These are phyloP conservation scores for Aspergillus panamensis DNA, from an alignment of 495 filamentous ascomycete species.

Conservation along the genomic window DNA sequence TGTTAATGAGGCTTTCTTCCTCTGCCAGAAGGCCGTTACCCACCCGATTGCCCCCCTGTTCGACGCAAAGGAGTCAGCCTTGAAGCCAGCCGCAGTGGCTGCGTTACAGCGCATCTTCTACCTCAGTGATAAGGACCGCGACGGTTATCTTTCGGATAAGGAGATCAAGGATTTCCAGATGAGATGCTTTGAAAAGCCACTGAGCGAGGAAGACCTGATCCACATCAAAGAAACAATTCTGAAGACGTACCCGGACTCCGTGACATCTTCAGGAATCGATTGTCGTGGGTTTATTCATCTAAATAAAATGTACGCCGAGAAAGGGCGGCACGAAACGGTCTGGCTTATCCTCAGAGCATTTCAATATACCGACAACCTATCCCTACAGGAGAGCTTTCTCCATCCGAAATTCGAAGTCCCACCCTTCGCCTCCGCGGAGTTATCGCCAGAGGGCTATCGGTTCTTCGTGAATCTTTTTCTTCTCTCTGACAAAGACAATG, in stretches of 20 bases:
- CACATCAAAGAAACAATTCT: conserved; percentile 84
- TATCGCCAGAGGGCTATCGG: conserved; percentile 90
- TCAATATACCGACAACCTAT: conserved; percentile 92
- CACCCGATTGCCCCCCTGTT: conserved; percentile 95
- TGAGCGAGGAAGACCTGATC: conserved; percentile 72
- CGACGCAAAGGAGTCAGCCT: conserved; percentile 83
- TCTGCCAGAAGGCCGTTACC: conserved; percentile 98
- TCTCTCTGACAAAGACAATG: conserved; percentile 93
- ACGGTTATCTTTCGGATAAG: conserved; percentile 86
- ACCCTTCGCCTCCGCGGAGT: conserved; percentile 82
- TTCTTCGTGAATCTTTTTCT: conserved; percentile 98
- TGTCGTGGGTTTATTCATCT: conserved; percentile 78
- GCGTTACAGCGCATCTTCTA: conserved; percentile 90
- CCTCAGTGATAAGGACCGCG: conserved; percentile 91
- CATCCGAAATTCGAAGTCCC: conserved; percentile 93
- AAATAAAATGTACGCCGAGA: conserved; percentile 94
- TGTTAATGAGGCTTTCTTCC: conserved; percentile 93
- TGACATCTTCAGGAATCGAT: conserved; percentile 70
- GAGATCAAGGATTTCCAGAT: conserved; percentile 89
- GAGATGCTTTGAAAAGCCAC: conserved; percentile 82
- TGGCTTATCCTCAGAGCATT: conserved; percentile 96
- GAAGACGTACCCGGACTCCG: conserved; percentile 60
- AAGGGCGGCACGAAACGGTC: conserved; percentile 96
- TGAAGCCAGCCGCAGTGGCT: conserved; percentile 84
- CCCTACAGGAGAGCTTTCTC: conserved; percentile 84